Evolutionary conservation across 192 early-diverging fungal species (phyloP), one percentile per base, ranked within the genome.

Genomic region (Coemansia brasiliensis): DNA sequence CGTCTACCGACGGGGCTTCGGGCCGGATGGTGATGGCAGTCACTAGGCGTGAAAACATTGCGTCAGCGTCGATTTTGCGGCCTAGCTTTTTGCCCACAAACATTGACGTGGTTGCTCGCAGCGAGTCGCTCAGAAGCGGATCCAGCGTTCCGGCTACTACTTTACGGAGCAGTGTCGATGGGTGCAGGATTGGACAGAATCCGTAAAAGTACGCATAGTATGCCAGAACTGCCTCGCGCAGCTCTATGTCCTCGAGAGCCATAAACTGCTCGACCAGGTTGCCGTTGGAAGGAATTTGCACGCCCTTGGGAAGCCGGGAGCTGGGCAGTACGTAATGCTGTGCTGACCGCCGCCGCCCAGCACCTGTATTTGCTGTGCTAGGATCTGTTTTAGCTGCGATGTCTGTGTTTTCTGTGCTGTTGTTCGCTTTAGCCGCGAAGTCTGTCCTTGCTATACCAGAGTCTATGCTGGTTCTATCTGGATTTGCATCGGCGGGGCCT

Each of bases 171-270:
- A 74, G 52, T 39, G 65, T 67, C 3, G 71, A 58, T 37, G 71
- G 71, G 21, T 74, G 71, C 18, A 74, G 56, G 32, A 67, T 57
- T 18, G 71, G 65, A 17, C 60, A 74, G 26, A 42, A 39, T 18
- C 56, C 51, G 61, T 74, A 74, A 16, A 74, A 57, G n/a, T 58
- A 67, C 25, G 61, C 43, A 44, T 57, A 74, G 27, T 74, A 74
- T 1, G 56, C 56, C 3, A 67, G 15, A 3, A 74, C 43, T 1
- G 71, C 48, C 8, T 63, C 52, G 22, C 71, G 71, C 50, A 69
- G 41, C 39, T 52, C 67, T 2, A n/a, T 22, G 32, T 55, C 25
- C 16, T 57, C 16, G 4, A 35, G 9, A 3, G 52, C 42, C 24
- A 41, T 18, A 15, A 69, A 69, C 44, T 57, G 52, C 15, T 44